Evolutionary conservation across 192 early-diverging fungal species (phyloP), one percentile per base, ranked within the genome.

Genomic region (Funneliformis mosseae): DNA sequence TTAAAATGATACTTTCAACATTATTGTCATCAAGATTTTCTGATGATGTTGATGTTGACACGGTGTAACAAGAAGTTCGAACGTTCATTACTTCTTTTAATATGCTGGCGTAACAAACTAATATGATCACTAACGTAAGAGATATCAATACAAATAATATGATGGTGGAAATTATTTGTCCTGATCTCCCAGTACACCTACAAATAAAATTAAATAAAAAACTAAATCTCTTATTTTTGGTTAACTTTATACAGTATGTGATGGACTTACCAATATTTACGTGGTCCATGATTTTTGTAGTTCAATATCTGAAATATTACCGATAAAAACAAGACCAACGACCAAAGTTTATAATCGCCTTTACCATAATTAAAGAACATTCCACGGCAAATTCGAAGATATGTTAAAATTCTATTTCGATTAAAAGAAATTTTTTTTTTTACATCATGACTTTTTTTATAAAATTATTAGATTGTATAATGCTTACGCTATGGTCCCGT

Each of bases 321-420:
- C 41, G 27, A 4, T n/a, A 25, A n/a, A 33, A 8, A 5, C 5
- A 43, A 8, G 16, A 70, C 38, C 41, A 70, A 21, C 8, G 18
- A 0, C 68, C 68, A 70, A 41, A 70, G 0, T 43, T 70, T 70
- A 43, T 23, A 70, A n/a, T 70, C 68, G n/a, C 21, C 41, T 70
- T 23, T 70, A 9, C 68, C 68, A n/a, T 3, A n/a, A 70, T 70
- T 39, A 42, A 43, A 70, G 23, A 42, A 70, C 9, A 16, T 41
- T 70, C 42, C 33, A 8, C 27, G 68, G n/a, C 68, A 70, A 41
- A 70, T 39, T 41, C 68, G 68, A 43, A 70, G 28, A 42, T 70
- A 70, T n/a, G 68, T 70, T 8, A 21, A 42, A 3, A 43, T n/a
- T 0, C 68, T 70, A 70, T 18, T n/a, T 42, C 16, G 16, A 0